phyloP scores from a whole-genome alignment of 2,329 filamentous ascomycete species.

The Ceratocystis albifundus region DNA sequence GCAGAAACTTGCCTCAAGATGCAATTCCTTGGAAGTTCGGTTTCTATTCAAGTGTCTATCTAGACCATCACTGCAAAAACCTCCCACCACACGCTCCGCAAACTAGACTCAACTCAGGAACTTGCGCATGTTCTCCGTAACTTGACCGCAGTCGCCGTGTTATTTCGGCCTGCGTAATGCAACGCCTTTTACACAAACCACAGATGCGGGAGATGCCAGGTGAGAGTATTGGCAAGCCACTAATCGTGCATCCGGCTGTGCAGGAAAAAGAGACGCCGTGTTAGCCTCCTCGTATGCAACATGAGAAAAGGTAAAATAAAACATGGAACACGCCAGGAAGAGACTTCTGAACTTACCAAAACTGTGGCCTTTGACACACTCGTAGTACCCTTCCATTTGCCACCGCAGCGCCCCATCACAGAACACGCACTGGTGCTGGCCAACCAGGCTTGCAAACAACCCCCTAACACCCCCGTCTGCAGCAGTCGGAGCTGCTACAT shows the following conservation, averaged over 20 bases:
- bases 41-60: too few species aligned
- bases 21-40: too few species aligned
- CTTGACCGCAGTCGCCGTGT: constrained; percentile 8
- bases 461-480: constrained; percentile 12
- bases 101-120: constrained; percentile 11
- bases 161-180: constrained; percentile 15
- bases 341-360: constrained; percentile 31
- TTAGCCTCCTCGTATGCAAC: constrained; percentile 12
- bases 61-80: constrained; percentile 16
- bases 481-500: constrained; percentile 22
- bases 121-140: background rate
- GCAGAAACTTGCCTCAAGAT: too few species aligned
- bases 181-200: constrained; percentile 38
- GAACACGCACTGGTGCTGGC: constrained; percentile 38
- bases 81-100: constrained; percentile 20
- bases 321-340: background rate
- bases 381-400: constrained; percentile 30
- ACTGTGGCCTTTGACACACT: constrained; percentile 33
- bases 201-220: constrained; percentile 45
- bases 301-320: background rate
- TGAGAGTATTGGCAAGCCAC: constrained; percentile 43
- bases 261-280: background rate
- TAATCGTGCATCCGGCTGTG: constrained; percentile 42
- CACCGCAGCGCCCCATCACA: constrained; percentile 32
- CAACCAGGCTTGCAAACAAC: constrained; percentile 12